Evolutionary conservation across 2,329 filamentous ascomycete species (phyloP).

Genomic region (Curvularia hawaiiensis): DNA sequence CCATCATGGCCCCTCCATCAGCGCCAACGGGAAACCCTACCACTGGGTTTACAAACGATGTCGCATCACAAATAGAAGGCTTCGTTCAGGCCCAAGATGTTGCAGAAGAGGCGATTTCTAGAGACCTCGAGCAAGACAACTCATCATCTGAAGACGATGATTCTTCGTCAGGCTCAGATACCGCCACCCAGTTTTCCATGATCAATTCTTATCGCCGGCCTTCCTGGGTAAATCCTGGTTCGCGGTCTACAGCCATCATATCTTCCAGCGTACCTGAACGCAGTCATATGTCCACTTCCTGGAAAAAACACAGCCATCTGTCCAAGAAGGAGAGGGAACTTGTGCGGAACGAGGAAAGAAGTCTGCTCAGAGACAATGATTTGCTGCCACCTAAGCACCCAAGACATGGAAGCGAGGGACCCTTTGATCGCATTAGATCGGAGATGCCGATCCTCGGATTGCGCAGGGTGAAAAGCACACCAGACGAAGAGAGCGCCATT

Average conservation of each 20-base stretch:
- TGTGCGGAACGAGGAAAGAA: slow-evolving; percentile 62
- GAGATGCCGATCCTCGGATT: slow-evolving; percentile 39
- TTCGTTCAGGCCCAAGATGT: slow-evolving; percentile 40
- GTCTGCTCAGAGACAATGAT: slow-evolving; percentile 64
- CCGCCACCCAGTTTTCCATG: slow-evolving; percentile 56
- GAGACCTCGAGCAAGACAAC: slow-evolving; percentile 44
- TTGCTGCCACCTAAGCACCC: slow-evolving; percentile 61
- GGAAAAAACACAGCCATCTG: slow-evolving; percentile 49
- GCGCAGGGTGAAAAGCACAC: slow-evolving; percentile 35
- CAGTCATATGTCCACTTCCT: slow-evolving; percentile 23
- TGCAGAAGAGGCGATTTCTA: slow-evolving; percentile 47
- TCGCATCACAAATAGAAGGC: slow-evolving; percentile 39
- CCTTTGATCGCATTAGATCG: slow-evolving; percentile 30
- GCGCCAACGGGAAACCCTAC: slow-evolving; percentile 14
- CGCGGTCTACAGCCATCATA: slow-evolving; percentile 72
- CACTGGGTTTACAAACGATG: slow-evolving; percentile 29
- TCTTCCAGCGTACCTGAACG: slow-evolving; percentile 57
- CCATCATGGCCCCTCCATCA: slow-evolving; percentile 27
- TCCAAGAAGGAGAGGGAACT: slow-evolving; percentile 60
- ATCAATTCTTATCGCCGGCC: slow-evolving; percentile 75
- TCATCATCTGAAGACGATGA: slow-evolving; percentile 64
- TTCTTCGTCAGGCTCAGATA: slow-evolving; percentile 51
- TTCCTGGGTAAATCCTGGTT: slow-evolving; percentile 74
- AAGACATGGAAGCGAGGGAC: slow-evolving; percentile 41
- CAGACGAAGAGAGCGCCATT: slow-evolving; percentile 40